Percentiles rank a stretch among this genome's conserved stretches.
Evolutionary conservation across 345 rosid genomes (phyloP).

Genomic region (Euphorbia lathyris): DNA sequence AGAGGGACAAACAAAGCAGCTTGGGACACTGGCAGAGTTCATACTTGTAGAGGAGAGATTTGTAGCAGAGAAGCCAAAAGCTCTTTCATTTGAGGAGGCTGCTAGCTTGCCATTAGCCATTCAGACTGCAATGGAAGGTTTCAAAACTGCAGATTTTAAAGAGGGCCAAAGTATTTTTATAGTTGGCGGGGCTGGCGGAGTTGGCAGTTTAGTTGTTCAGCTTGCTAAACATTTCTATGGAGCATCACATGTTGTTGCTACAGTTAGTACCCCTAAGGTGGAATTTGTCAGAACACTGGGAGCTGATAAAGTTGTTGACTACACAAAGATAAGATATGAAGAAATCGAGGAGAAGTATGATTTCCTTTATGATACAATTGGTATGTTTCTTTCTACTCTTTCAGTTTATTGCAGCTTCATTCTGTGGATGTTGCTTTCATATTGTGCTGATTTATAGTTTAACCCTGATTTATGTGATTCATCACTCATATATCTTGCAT

Average conservation of each 20-base stretch:
- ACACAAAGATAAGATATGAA: constrained; percentile 30
- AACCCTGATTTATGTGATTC: neutral
- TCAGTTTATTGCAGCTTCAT: neutral
- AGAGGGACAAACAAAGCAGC: constrained; percentile 34
- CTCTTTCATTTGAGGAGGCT: constrained; percentile 46
- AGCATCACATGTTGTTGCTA: constrained; percentile 45
- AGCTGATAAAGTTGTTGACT: constrained; percentile 40
- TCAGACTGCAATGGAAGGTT: constrained; percentile 50
- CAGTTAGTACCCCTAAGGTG: constrained; percentile 40
- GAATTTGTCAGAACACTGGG: constrained; percentile 41
- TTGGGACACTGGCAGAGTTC: constrained; percentile 49
- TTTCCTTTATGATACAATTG: constrained; percentile 42
- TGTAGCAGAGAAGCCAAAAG: constrained; percentile 37
- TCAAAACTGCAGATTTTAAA: constrained; percentile 31
- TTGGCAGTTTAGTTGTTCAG: constrained; percentile 44
- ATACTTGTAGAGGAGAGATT: constrained; percentile 39
- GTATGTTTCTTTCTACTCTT: constrained; percentile 10
- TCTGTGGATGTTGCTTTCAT: neutral
- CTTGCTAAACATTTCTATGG: constrained; percentile 39
- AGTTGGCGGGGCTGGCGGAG: constrained; percentile 50
- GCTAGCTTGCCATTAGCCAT: constrained; percentile 50
- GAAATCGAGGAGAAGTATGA: constrained; percentile 40
- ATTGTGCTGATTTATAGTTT: neutral
- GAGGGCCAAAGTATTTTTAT: constrained; percentile 33
- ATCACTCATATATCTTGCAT: neutral